Evolutionary conservation across 169 alveolate genomes (phyloP).

Genomic region (Fabrea salina): DNA sequence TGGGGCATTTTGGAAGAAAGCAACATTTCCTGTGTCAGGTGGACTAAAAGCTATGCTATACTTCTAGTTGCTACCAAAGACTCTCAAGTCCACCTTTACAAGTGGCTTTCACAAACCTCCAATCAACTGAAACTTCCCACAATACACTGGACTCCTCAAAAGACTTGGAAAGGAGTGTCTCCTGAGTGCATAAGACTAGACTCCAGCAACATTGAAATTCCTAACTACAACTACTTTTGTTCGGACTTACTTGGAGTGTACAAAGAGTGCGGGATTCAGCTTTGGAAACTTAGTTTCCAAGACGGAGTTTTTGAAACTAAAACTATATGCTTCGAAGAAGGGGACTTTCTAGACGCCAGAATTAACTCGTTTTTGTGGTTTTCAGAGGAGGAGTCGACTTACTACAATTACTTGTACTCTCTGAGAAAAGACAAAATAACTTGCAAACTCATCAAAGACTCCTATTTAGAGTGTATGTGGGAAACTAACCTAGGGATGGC

Average conservation of each 20-base stretch:
- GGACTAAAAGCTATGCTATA: not conserved
- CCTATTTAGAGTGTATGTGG: not conserved
- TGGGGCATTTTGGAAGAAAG: slow-evolving; percentile 20
- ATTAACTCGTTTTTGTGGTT: not conserved
- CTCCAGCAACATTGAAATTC: not conserved
- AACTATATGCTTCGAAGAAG: not conserved
- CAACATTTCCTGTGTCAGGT: not conserved
- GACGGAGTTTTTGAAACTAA: not conserved
- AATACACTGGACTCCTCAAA: not conserved
- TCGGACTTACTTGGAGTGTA: not conserved
- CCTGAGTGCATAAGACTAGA: not conserved
- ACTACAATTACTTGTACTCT: not conserved
- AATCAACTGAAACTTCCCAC: not conserved
- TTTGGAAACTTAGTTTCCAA: not conserved
- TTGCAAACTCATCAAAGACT: not conserved
- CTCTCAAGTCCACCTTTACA: not conserved
- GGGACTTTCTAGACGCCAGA: not conserved
- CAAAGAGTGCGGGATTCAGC: not conserved
- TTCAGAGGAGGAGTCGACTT: not conserved
- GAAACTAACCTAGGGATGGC: not conserved
- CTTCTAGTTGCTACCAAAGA: not conserved
- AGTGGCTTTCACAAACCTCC: not conserved
- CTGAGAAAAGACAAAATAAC: not conserved
- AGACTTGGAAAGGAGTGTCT: not conserved
- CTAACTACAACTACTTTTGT: not conserved